Evolutionary conservation across 345 rosid species (phyloP), one percentile per base, ranked within the genome.

Genomic region (Angophora floribunda): DNA sequence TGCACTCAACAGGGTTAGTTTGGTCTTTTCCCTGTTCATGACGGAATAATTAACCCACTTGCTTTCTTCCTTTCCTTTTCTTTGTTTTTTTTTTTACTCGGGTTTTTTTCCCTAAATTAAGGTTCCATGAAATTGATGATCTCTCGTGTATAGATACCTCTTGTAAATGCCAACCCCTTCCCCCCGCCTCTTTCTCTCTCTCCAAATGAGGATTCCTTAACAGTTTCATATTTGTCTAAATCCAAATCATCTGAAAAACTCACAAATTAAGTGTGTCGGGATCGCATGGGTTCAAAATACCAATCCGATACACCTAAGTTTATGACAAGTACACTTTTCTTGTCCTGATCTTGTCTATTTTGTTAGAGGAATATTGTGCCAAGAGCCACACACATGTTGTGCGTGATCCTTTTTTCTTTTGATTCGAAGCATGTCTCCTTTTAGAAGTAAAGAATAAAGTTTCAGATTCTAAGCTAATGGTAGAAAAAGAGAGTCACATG

Each of bases 161-260:
- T 22, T 59, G n/a, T 26, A 14, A 2, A 11, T 11, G 30, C 13
- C 24, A 9, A 0, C 5, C 12, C 9, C 9, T n/a, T n/a, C n/a
- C n/a, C n/a, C n/a, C n/a, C n/a, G n/a, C n/a, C n/a, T n/a, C n/a
- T n/a, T n/a, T n/a, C n/a, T 4, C 3, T 26, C 30, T 26, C 30
- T 11, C 30, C 1, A 59, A 0, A 59, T 12, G 30, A 26, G 14
- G n/a, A 59, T 11, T 26, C 7, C 7, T 59, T 59, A 59, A 12
- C 0, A 28, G 32, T 3, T 57, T 57, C n/a, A 57, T 2, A 24
- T 9, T 57, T 57, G 13, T 24, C n/a, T 57, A 2, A 57, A 57
- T 4, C 6, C 0, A 0, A 57, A n/a, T n/a, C n/a, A n/a, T n/a
- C 0, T 2, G 1, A 57, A 57, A 57, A 24, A 0, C n/a, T 57